phyloP scores from a whole-genome alignment of 768 basidiomycete genomes.

The Peribolospora kevripleyi region DNA sequence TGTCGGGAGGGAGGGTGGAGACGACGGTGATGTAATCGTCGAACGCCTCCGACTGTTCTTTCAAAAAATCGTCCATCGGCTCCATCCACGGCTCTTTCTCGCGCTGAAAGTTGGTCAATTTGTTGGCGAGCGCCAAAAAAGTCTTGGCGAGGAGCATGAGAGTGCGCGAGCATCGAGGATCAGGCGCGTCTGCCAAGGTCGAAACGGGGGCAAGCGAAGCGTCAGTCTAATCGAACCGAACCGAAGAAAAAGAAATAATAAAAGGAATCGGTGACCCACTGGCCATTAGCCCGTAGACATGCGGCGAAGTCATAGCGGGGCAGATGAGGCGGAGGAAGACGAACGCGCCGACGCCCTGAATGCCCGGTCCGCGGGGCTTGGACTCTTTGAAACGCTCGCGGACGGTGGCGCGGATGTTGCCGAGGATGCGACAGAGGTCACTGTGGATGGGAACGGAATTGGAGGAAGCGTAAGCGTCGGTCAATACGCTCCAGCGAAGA shows the following conservation, averaged over 20 bases:
- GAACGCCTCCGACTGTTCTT: slow-evolving; percentile 41
- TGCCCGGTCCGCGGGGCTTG: slow-evolving; percentile 21
- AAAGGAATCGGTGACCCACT: slow-evolving; percentile 25
- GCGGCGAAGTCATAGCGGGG: slow-evolving; percentile 69
- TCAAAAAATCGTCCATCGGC: slow-evolving; percentile 47
- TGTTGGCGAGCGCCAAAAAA: slow-evolving; percentile 68
- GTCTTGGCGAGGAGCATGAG: slow-evolving; percentile 66
- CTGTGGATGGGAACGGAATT: background rate
- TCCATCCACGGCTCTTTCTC: slow-evolving; percentile 62
- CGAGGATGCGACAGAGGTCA: slow-evolving; percentile 12
- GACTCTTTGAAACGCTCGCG: slow-evolving; percentile 4
- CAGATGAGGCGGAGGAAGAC: slow-evolving; percentile 73
- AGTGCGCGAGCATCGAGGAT: slow-evolving; percentile 32
- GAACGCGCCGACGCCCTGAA: slow-evolving; percentile 70
- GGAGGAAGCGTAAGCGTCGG: background rate
- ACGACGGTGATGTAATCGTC: slow-evolving; percentile 34
- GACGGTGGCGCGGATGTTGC: slow-evolving; percentile 11
- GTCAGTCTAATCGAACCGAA: slow-evolving; percentile 23
- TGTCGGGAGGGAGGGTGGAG: slow-evolving; percentile 8
- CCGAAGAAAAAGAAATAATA: background rate
- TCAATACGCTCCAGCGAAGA: background rate
- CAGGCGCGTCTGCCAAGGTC: slow-evolving; percentile 4
- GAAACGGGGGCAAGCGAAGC: slow-evolving; percentile 32
- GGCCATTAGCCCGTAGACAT: slow-evolving; percentile 51
- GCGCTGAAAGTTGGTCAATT: slow-evolving; percentile 18